These are phyloP conservation scores for Lactarius quietus DNA, from an alignment of 768 basidiomycete genomes.

Conservation along the genomic window DNA sequence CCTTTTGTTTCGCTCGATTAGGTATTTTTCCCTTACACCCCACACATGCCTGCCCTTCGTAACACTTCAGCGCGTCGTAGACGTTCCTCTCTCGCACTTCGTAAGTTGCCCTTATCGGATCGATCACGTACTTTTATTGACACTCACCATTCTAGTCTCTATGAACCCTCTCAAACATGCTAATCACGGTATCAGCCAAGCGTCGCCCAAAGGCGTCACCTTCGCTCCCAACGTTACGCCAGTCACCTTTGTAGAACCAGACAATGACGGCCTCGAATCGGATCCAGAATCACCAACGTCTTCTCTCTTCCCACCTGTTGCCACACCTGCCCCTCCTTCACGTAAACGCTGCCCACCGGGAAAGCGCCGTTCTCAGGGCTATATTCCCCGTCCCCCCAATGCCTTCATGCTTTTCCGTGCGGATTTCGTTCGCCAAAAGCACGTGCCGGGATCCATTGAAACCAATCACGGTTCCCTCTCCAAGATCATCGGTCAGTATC, in stretches of 20 bases:
- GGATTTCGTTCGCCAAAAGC: constrained; percentile 39
- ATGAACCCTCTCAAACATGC: constrained; percentile 47
- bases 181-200: constrained; percentile 46
- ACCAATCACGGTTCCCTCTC: constrained; percentile 48
- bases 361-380: constrained; percentile 57
- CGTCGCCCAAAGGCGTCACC: constrained; percentile 47
- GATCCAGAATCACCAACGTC: constrained; percentile 35
- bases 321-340: constrained; percentile 38
- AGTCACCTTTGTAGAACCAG: constrained; percentile 41
- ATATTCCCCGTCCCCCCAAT: constrained; percentile 34
- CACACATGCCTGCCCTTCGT: constrained; percentile 26
- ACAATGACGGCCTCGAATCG: constrained; percentile 35
- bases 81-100: constrained; percentile 25
- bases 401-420: constrained; percentile 39
- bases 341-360: constrained; percentile 54
- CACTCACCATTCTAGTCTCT: neutral
- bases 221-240: constrained; percentile 65
- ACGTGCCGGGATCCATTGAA: constrained; percentile 50
- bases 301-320: constrained; percentile 54
- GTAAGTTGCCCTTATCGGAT: constrained; percentile 14
- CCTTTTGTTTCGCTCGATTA: constrained; percentile 27
- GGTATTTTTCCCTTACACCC: constrained; percentile 3
- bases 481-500: constrained; percentile 41
- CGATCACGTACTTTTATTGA: neutral
- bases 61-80: constrained; percentile 23